Evolutionary conservation across 176 grass and related monocot genomes (phyloP).

Genomic region (Themeda triandra): DNA sequence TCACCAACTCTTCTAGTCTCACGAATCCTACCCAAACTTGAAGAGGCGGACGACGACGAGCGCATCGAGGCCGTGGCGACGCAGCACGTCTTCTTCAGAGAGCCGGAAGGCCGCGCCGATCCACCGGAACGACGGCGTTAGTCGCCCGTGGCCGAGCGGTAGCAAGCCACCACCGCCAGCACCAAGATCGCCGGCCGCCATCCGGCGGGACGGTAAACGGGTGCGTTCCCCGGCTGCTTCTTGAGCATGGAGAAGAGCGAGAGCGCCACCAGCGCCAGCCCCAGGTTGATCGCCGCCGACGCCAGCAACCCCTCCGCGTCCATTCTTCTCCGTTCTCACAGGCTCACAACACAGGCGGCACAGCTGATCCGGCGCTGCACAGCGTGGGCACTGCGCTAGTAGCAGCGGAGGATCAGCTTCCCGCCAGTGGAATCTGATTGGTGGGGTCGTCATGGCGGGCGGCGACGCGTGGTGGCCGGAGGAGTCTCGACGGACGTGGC

Average conservation of each 20-base stretch:
- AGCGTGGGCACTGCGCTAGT: background rate
- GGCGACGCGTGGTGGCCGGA: slow-evolving; percentile 34
- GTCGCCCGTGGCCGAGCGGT: slow-evolving; percentile 40
- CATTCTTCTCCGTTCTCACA: slow-evolving; percentile 22
- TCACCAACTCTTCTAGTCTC: background rate
- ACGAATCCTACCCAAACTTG: slow-evolving; percentile 60
- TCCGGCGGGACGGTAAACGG: slow-evolving; percentile 63
- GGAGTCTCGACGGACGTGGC: background rate
- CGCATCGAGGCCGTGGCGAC: slow-evolving; percentile 65
- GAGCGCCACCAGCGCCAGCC: slow-evolving; percentile 65
- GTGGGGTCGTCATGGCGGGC: background rate
- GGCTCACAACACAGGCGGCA: too few relatives aligned
- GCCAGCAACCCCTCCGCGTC: slow-evolving; percentile 60
- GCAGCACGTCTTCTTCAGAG: slow-evolving; percentile 67
- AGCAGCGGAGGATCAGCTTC: background rate
- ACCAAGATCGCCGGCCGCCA: slow-evolving; percentile 21
- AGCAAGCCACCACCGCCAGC: slow-evolving; percentile 13
- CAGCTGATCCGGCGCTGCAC: background rate
- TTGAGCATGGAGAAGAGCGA: slow-evolving; percentile 88
- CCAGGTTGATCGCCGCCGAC: slow-evolving; percentile 75
- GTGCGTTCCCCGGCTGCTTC: slow-evolving; percentile 68
- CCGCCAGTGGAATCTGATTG: background rate
- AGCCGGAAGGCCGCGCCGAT: slow-evolving; percentile 57
- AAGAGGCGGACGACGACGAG: slow-evolving; percentile 73
- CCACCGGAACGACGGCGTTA: slow-evolving; percentile 63